Conservation (phyloP, 805 yeast genomes). For the Starmerella bombicola region DNA sequence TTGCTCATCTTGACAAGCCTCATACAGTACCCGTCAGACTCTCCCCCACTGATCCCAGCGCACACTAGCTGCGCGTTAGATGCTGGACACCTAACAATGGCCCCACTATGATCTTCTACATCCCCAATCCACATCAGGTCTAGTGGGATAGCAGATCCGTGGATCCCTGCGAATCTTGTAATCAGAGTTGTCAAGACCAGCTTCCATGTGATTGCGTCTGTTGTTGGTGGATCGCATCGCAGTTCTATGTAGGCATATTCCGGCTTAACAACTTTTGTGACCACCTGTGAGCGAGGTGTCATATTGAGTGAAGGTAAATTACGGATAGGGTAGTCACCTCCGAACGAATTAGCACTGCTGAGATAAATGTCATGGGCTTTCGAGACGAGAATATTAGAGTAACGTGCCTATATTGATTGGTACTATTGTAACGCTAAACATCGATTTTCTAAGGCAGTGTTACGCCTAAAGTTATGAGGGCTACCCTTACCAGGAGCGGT, state of each 20-base stretch:
- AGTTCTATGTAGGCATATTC: constrained; percentile 28
- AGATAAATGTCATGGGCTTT: too few species aligned
- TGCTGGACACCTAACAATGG: constrained; percentile 20
- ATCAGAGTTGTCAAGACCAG: constrained; percentile 21
- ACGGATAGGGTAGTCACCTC: too few species aligned
- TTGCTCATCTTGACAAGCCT: constrained; percentile 9
- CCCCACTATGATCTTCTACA: constrained; percentile 4
- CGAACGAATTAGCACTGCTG: too few species aligned
- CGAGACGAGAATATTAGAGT: too few species aligned
- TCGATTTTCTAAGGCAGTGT: too few species aligned
- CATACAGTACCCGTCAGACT: constrained; percentile 5
- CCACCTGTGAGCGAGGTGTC: constrained; percentile 8
- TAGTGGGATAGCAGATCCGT: constrained; percentile 25
- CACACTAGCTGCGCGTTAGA: constrained; percentile 7
- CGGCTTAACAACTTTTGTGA: constrained; percentile 20
- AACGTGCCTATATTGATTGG: too few species aligned
- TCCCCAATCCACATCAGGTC: constrained; percentile 21
- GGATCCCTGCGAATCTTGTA: constrained; percentile 23
- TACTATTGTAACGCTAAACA: too few species aligned
- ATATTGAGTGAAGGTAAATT: constrained; percentile 1
- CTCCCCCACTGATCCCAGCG: constrained; percentile 12
- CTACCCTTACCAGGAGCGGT: too few species aligned
- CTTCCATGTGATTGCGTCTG: constrained; percentile 27
- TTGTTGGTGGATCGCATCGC: constrained; percentile 11
- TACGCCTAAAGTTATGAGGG: too few species aligned